Conservation (phyloP, 257 asterid genomes). For the Solanum infundibuliforme region DNA sequence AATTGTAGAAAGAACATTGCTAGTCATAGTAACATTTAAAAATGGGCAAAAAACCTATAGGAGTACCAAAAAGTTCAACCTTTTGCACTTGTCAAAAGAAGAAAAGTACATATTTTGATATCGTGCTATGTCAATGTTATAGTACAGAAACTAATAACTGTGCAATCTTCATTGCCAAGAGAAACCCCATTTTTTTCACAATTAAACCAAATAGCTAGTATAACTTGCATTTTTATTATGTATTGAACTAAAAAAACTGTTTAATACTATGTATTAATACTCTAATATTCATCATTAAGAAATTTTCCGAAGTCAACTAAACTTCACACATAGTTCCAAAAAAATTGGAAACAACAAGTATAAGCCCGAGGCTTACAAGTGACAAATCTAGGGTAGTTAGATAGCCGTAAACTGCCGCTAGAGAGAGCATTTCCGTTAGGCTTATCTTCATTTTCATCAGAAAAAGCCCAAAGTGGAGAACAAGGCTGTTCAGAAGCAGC, state of each 20-base stretch:
- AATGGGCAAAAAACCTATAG: background rate
- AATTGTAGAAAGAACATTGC: background rate
- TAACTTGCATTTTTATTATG: background rate
- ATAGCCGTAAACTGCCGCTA: slow-evolving; percentile 23
- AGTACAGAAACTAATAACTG: background rate
- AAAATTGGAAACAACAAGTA: background rate
- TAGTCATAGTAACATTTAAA: background rate
- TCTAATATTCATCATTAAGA: background rate
- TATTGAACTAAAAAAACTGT: background rate
- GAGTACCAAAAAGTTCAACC: background rate
- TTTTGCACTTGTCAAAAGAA: background rate
- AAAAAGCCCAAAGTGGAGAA: slow-evolving; percentile 73
- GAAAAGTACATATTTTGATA: background rate
- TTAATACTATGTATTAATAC: background rate
- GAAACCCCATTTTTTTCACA: background rate
- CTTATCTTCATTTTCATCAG: slow-evolving; percentile 45
- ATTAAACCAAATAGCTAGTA: background rate
- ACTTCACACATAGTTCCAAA: slow-evolving; percentile 6
- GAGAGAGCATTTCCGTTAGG: slow-evolving; percentile 5
- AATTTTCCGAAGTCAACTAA: background rate
- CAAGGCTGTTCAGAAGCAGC: slow-evolving; percentile 53
- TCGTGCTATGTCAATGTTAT: background rate
- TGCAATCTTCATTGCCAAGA: background rate
- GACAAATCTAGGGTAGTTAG: slow-evolving; percentile 36
- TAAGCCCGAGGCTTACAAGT: slow-evolving; percentile 29